Percentiles rank a stretch among this genome's conserved stretches.
Evolutionary conservation across 306 rosid genomes (phyloP).

Genomic region (Hippophae tibetana): DNA sequence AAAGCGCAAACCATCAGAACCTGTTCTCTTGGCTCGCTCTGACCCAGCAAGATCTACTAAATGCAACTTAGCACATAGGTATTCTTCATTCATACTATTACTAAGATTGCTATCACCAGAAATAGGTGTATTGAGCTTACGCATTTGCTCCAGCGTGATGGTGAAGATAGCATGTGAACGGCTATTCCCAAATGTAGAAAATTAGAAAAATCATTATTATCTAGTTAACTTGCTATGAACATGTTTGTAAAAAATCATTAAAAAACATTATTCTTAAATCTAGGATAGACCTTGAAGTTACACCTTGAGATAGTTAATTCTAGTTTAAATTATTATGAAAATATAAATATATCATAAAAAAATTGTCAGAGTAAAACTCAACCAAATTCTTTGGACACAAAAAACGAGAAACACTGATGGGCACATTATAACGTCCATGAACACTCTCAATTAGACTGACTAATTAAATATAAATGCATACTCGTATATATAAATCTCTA

Average conservation of each 20-base stretch:
- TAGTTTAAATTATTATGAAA: too few species aligned
- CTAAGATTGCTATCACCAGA: constrained; percentile 35
- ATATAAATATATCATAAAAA: too few species aligned
- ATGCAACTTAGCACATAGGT: constrained; percentile 93
- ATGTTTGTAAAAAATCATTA: neutral
- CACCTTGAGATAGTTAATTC: too few species aligned
- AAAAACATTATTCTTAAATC: neutral
- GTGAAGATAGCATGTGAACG: constrained; percentile 99
- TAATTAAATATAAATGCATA: too few species aligned
- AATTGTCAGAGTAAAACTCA: neutral
- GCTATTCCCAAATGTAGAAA: constrained; percentile 33
- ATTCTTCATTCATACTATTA: constrained; percentile 67
- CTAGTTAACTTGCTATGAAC: constrained; percentile 6
- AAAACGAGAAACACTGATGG: neutral
- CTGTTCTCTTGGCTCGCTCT: constrained; percentile 98
- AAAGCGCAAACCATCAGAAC: constrained; percentile 95
- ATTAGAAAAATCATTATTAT: constrained; percentile 18
- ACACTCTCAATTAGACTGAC: too few species aligned
- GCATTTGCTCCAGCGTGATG: constrained; percentile 97
- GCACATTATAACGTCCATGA: too few species aligned
- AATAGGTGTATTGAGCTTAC: constrained; percentile 37
- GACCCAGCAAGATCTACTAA: constrained; percentile 99
- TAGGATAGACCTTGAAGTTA: neutral
- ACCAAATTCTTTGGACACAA: neutral
- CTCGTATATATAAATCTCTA: too few species aligned